phyloP scores from a whole-genome alignment of 768 basidiomycete genomes.

The Lactarius hatsudake region DNA sequence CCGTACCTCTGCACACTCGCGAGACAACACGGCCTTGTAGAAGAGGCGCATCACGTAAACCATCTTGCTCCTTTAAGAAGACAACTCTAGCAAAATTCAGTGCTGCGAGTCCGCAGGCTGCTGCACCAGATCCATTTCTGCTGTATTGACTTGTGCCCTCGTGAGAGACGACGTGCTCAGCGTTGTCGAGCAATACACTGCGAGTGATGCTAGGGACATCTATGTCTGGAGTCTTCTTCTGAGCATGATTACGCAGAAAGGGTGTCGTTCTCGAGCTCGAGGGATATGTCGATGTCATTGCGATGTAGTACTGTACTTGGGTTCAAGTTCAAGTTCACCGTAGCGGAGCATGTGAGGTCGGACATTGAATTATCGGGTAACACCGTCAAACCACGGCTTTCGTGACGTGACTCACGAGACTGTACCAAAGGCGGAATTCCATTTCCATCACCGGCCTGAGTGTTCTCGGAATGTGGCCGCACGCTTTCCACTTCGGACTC shows the following conservation, averaged over 20 bases:
- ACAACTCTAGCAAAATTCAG: slow-evolving; percentile 59
- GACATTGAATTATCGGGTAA: not conserved
- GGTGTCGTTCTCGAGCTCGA: slow-evolving; percentile 41
- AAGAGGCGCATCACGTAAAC: slow-evolving; percentile 33
- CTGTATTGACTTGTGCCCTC: slow-evolving; percentile 56
- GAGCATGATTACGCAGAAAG: not conserved
- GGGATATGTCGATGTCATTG: slow-evolving; percentile 7
- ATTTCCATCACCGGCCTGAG: no score
- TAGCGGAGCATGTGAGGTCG: not conserved
- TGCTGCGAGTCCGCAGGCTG: slow-evolving; percentile 66
- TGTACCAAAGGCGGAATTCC: no score
- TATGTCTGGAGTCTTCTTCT: not conserved
- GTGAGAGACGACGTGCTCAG: slow-evolving; percentile 43
- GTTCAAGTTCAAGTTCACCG: no score
- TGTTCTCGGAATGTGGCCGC: no score
- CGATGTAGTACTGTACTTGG: not conserved
- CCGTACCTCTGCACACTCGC: slow-evolving; percentile 40
- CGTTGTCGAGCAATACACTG: slow-evolving; percentile 27
- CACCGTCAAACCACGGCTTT: not conserved
- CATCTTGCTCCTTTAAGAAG: slow-evolving; percentile 39
- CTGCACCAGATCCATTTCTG: slow-evolving; percentile 38
- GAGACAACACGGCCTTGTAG: slow-evolving; percentile 37
- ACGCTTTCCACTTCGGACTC: no score
- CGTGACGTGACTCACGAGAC: no score
- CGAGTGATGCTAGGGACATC: slow-evolving; percentile 2